A percentile compares a stretch with the other conserved stretches of the same genome.
These are phyloP conservation scores for Bothriochloa decipiens DNA, from an alignment of 176 grass and related monocot genomes.

Conservation along the genomic window DNA sequence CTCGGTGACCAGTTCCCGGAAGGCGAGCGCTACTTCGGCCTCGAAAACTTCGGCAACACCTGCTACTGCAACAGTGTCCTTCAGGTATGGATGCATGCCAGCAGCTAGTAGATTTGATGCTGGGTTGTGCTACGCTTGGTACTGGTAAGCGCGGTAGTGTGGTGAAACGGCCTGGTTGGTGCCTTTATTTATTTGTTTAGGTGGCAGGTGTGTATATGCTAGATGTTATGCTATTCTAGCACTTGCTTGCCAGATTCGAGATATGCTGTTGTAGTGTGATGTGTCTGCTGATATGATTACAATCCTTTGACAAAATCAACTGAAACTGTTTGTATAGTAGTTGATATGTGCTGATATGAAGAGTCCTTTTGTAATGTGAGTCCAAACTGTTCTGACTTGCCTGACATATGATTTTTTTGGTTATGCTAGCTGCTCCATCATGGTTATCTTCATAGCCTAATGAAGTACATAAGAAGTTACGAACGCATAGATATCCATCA, in stretches of 20 bases:
- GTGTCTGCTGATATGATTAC: not conserved
- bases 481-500: not conserved
- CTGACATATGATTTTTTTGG: slow-evolving; percentile 29
- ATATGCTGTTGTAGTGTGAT: not conserved
- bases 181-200: not conserved
- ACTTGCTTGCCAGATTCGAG: not conserved
- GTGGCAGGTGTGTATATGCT: not conserved
- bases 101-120: slow-evolving; percentile 35
- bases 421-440: not conserved
- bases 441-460: not conserved
- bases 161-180: not conserved
- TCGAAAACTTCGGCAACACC: slow-evolving; percentile 98
- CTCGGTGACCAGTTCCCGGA: slow-evolving; percentile 95
- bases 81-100: slow-evolving; percentile 51
- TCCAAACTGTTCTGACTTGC: not conserved
- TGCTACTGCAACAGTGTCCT: slow-evolving; percentile 99
- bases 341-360: not conserved
- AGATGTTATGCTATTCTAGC: not conserved
- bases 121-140: not conserved
- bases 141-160: not conserved
- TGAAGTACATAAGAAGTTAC: not conserved
- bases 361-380: not conserved
- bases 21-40: slow-evolving; percentile 97
- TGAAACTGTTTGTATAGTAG: not conserved
- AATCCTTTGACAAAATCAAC: not conserved